Evolutionary conservation across 2,329 filamentous ascomycete species (phyloP), one percentile per base, ranked within the genome.

Genomic region (Zymoseptoria brevis): DNA sequence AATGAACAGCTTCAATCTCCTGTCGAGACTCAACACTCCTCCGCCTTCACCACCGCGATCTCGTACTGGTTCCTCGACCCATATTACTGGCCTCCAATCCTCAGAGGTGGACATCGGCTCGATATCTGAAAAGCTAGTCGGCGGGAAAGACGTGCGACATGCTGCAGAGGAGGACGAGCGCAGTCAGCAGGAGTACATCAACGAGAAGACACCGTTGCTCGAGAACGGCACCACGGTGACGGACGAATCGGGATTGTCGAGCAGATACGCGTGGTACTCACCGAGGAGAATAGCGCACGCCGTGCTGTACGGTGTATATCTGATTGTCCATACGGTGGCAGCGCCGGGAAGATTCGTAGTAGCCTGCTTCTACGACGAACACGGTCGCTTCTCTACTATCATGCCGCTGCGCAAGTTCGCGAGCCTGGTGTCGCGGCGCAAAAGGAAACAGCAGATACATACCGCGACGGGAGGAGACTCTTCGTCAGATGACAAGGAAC

Each of bases 1-100:
- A 78, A 96, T 96, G 93, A 96, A 96, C 86, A 96, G 92, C 71
- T 81, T 96, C 80, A 96, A 94, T 79, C 90, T 96, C 75, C 85
- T 96, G 75, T 94, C 90, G 71, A 86, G 89, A 74, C 83, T 86
- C 72, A 82, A 83, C 72, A 80, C 81, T 64, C 78, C 81, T 65
- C 76, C 76, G 61, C 73, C 80, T 56, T 75, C 73, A 57, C 77
- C 77, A 59, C 71, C 76, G 60, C 80, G 81, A 64, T 80, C 80
- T 62, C 80, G 82, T 26, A 70, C 67, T 22, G 61, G 64, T 53
- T 69, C 67, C 48, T 65, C 66, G 22, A 64, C 66, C 48, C 57
- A 68, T 19, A 58, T 66, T 26, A 55, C 63, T 13, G 58, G 56
- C 9, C 53, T 57, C n/a, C 53, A 52, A 13, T 60, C 60, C 8